Conservation (phyloP, 352 stramenopile genomes). For the Globisporangium cederbergense region DNA sequence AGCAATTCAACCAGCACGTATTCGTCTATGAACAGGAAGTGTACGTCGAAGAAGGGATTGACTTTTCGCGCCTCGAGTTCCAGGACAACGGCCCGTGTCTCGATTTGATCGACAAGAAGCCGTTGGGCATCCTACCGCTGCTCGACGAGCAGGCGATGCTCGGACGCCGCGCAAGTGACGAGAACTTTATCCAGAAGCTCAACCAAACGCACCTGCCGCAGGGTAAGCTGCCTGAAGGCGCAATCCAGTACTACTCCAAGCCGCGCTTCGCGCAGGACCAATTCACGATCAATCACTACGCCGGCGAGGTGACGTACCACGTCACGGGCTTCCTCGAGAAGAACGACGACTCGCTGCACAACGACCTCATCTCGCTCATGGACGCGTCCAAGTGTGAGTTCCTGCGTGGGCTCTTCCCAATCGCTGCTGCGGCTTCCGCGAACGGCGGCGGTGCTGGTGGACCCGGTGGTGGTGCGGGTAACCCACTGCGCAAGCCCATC, state of each 20-base stretch:
- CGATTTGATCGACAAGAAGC: constrained; percentile 93
- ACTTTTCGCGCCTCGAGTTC: constrained; percentile 90
- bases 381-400: constrained; percentile 82
- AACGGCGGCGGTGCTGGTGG: constrained; percentile 20
- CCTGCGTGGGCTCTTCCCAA: constrained; percentile 69
- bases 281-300: constrained; percentile 98
- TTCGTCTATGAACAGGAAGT: constrained; percentile 97
- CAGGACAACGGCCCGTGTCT: constrained; percentile 92
- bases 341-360: constrained; percentile 96
- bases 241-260: constrained; percentile 83
- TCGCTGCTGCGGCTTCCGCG: constrained; percentile 33
- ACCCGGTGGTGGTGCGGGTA: constrained; percentile 24
- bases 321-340: constrained; percentile 97
- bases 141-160: constrained; percentile 97
- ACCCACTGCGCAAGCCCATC: constrained; percentile 59
- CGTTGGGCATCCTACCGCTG: constrained; percentile 89
- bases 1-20: constrained; percentile 95
- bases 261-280: constrained; percentile 86
- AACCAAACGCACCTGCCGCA: constrained; percentile 86
- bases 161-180: constrained; percentile 84
- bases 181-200: constrained; percentile 91
- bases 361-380: constrained; percentile 86
- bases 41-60: constrained; percentile 96
- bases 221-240: constrained; percentile 72
- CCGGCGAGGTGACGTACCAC: constrained; percentile 95